Evolutionary conservation across 306 rosid species (phyloP), one percentile per base, ranked within the genome.

Genomic region (Pterocarpus santalinus): DNA sequence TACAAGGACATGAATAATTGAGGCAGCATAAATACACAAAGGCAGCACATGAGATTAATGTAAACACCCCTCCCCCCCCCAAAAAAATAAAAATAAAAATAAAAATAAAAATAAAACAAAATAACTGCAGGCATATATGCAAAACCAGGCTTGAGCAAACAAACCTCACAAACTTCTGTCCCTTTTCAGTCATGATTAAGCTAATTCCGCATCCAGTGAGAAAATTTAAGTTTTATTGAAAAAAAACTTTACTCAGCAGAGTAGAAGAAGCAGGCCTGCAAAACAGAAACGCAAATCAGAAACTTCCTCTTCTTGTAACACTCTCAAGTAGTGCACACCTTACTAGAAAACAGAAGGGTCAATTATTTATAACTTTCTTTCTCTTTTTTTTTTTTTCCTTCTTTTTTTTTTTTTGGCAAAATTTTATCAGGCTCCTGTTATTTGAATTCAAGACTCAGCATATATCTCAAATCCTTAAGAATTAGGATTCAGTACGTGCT

Each of bases 121-220:
- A 22, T 22, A 22, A 22, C 28, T 22, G 28, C 43, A 63, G 17
- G 64, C 61, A 78, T 51, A 10, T 15, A 32, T 56, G 46, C 58
- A 55, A 82, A 2, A 60, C n/a, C 3, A 81, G 57, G 76, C 30
- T 17, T 78, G 49, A 66, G 72, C 55, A 14, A 66, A 84, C 92
- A 69, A 80, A 94, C 98, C 97, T 94, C 52, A 88, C 89, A 90
- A 83, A 86, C 73, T 77, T 88, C 17, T 51, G 66, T 73, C 76
- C 85, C 84, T 62, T 80, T 41, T 73, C 5, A 44, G 74, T 62
- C 97, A 94, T 90, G 76, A 32, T 79, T 32, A 74, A 61, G 33
- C 75, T 62, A 47, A 36, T 69, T 64, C 75, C 4, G 10, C 69
- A 51, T 39, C 55, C 65, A 65, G 68, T 30, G 46, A 72, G 76